These are phyloP conservation scores for Claviceps capensis DNA, from an alignment of 2,329 filamentous ascomycete genomes.

Conservation along the genomic window DNA sequence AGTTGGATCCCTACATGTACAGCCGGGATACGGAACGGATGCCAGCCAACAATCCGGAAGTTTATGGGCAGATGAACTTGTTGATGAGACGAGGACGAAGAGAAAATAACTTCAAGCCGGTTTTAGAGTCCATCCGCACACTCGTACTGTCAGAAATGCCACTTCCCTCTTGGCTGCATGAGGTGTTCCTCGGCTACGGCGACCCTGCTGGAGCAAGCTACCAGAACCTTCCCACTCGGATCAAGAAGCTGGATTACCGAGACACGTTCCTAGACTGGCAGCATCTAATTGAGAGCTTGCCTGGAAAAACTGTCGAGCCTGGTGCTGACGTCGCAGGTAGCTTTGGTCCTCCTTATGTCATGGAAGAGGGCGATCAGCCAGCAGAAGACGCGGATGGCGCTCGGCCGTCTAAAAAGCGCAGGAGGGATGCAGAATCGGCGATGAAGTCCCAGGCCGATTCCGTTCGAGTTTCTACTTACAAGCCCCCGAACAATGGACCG, in stretches of 20 bases:
- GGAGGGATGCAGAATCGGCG: slow-evolving; percentile 59
- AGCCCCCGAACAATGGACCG: slow-evolving; percentile 74
- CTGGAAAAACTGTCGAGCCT: slow-evolving; percentile 76
- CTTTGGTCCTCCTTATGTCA: slow-evolving; percentile 77
- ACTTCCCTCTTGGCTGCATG: slow-evolving; percentile 82
- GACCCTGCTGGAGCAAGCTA: slow-evolving; percentile 82
- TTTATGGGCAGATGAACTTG: slow-evolving; percentile 77
- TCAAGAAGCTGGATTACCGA: slow-evolving; percentile 72
- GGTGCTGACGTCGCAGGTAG: slow-evolving; percentile 55
- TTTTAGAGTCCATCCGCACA: slow-evolving; percentile 81
- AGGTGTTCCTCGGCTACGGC: slow-evolving; percentile 95
- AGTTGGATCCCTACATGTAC: slow-evolving; percentile 67
- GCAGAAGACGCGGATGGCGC: slow-evolving; percentile 33
- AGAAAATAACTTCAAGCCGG: slow-evolving; percentile 94
- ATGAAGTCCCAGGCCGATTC: slow-evolving; percentile 50
- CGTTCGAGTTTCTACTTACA: slow-evolving; percentile 79
- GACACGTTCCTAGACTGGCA: slow-evolving; percentile 96
- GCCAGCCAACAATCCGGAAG: slow-evolving; percentile 54
- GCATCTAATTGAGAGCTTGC: slow-evolving; percentile 78
- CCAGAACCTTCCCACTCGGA: slow-evolving; percentile 63
- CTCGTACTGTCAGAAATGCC: slow-evolving; percentile 75
- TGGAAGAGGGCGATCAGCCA: slow-evolving; percentile 50
- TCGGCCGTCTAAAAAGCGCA: slow-evolving; percentile 72
- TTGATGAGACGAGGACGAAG: slow-evolving; percentile 69
- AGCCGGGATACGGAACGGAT: slow-evolving; percentile 57